Conservation (phyloP, 108 stramenopile species). For the Hondaea fermentalgiana region DNA sequence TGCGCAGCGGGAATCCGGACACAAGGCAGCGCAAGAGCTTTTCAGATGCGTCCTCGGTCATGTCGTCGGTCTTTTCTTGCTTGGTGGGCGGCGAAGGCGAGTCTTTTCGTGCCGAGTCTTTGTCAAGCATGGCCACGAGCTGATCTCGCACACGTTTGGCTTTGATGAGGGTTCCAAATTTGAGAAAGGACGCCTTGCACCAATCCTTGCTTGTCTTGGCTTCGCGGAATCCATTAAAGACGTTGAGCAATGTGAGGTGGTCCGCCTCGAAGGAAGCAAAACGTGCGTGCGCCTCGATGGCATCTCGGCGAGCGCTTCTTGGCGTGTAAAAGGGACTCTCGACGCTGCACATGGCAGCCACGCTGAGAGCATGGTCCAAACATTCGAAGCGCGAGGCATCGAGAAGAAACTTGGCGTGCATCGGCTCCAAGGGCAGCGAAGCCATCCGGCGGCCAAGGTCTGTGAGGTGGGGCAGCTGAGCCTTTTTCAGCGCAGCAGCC, state of each 20-base stretch:
- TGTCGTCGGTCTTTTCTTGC: neutral
- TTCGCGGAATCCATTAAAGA: neutral
- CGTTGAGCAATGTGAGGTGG: neutral
- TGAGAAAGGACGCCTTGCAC: neutral
- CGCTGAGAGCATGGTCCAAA: neutral
- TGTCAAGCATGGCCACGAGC: neutral
- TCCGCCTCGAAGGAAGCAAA: slow-evolving; percentile 4
- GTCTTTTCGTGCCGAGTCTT: neutral
- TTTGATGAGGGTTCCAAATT: neutral
- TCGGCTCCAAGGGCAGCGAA: slow-evolving; percentile 23
- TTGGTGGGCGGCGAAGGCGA: neutral
- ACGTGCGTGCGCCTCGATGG: neutral
- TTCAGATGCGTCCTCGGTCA: neutral
- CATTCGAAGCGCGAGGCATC: neutral
- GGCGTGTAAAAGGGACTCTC: neutral
- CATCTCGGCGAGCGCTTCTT: neutral
- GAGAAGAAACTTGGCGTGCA: neutral
- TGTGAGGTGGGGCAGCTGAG: slow-evolving; percentile 29
- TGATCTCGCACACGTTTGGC: neutral
- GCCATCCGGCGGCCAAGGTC: slow-evolving; percentile 23
- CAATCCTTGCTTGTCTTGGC: neutral
- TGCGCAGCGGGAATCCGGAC: neutral
- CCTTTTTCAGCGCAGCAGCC: neutral
- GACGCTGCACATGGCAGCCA: neutral
- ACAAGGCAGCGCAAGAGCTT: neutral